phyloP scores from a whole-genome alignment of 108 stramenopile genomes.

The Cyclotella choctawhatcheeana region DNA sequence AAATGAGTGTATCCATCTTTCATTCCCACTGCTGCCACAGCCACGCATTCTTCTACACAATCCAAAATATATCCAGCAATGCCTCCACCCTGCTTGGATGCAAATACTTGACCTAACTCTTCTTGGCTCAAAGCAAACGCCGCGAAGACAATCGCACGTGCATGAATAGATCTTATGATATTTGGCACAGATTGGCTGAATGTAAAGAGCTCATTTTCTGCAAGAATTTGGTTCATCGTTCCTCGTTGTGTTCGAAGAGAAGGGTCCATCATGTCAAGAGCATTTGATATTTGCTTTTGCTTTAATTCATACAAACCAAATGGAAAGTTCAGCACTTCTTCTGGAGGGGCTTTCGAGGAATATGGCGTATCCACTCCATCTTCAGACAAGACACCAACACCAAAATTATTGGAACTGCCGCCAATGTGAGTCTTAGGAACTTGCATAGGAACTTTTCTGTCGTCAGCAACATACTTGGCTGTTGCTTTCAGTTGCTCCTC shows the following conservation, averaged over 20 bases:
- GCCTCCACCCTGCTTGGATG: constrained; percentile 76
- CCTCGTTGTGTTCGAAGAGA: constrained; percentile 48
- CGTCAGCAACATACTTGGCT: constrained; percentile 69
- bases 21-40: constrained; percentile 87
- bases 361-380: constrained; percentile 24
- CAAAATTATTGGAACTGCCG: constrained; percentile 22
- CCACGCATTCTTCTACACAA: constrained; percentile 86
- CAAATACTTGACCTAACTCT: constrained; percentile 89
- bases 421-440: constrained; percentile 42
- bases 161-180: constrained; percentile 85
- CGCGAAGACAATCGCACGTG: constrained; percentile 83
- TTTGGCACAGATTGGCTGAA: constrained; percentile 84
- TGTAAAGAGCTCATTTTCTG: constrained; percentile 68
- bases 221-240: constrained; percentile 50
- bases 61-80: constrained; percentile 88
- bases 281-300: constrained; percentile 43
- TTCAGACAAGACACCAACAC: constrained; percentile 32
- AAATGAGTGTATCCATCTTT: constrained; percentile 77
- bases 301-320: constrained; percentile 83
- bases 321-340: constrained; percentile 80
- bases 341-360: constrained; percentile 58
- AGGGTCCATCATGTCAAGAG: constrained; percentile 48
- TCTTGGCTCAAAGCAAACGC: constrained; percentile 87
- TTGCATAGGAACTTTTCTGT: constrained; percentile 75
- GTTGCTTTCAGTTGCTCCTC: constrained; percentile 90